A percentile compares a stretch with the other conserved stretches of the same genome.
These are phyloP conservation scores for Spathaspora gorwiae DNA, from an alignment of 805 yeast species.

Conservation along the genomic window DNA sequence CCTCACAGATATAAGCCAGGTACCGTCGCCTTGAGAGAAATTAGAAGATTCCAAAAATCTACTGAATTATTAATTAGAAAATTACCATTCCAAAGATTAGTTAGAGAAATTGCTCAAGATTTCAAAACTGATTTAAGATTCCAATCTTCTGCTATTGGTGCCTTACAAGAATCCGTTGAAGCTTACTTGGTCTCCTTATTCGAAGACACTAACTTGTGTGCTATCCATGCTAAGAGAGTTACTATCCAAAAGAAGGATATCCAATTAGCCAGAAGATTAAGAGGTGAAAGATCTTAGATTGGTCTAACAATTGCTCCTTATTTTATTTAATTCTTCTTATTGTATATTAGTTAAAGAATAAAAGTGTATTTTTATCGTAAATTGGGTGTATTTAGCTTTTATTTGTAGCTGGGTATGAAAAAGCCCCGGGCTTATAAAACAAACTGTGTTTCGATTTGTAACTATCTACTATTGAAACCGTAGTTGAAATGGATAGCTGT, in stretches of 20 bases:
- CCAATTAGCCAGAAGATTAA: constrained; percentile 48
- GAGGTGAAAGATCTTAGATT: constrained; percentile 44
- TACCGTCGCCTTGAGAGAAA: constrained; percentile 50
- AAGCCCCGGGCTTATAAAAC: too few species aligned
- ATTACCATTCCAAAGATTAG: constrained; percentile 49
- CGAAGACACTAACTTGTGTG: constrained; percentile 49
- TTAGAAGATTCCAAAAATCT: constrained; percentile 47
- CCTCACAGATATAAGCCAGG: constrained; percentile 52
- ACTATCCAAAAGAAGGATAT: constrained; percentile 49
- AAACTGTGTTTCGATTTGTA: too few species aligned
- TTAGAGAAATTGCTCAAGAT: constrained; percentile 47
- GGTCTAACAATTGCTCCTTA: constrained; percentile 38
- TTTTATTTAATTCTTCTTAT: neutral
- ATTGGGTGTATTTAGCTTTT: too few species aligned
- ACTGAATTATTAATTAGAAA: constrained; percentile 47
- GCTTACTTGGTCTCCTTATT: constrained; percentile 46
- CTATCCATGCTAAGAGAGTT: constrained; percentile 49
- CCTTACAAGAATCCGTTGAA: constrained; percentile 48
- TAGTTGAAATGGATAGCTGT: too few species aligned
- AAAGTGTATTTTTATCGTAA: neutral
- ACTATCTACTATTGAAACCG: too few species aligned
- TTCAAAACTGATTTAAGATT: constrained; percentile 47
- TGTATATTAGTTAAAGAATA: neutral
- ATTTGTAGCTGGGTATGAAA: too few species aligned
- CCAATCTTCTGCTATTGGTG: constrained; percentile 47